Conservation (phyloP, 192 early-diverging fungal genomes). For the Umbelopsis isabellina region DNA sequence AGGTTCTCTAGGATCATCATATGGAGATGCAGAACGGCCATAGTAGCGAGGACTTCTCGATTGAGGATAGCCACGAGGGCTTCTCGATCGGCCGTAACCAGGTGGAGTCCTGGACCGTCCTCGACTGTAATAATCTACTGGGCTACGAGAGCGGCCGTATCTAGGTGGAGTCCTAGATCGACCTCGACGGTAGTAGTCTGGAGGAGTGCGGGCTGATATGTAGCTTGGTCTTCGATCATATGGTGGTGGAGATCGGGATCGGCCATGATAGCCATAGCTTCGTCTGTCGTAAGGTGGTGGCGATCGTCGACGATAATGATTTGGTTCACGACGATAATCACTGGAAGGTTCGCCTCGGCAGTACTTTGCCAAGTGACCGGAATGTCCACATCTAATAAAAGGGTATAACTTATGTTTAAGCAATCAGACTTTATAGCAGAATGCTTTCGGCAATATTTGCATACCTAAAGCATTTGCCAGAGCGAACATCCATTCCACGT, state of each 20-base stretch:
- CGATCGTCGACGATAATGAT: background rate
- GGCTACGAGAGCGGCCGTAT: constrained; percentile 43
- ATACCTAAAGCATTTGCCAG: constrained; percentile 59
- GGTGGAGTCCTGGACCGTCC: constrained; percentile 19
- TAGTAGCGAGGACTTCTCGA: constrained; percentile 33
- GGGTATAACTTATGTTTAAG: background rate
- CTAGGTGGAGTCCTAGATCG: constrained; percentile 32
- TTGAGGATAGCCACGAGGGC: constrained; percentile 34
- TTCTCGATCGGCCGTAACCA: constrained; percentile 39
- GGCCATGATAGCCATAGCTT: constrained; percentile 14
- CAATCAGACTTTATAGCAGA: background rate
- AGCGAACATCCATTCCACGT: constrained; percentile 59
- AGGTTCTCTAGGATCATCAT: constrained; percentile 31
- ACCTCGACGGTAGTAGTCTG: constrained; percentile 46
- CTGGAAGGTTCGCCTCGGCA: constrained; percentile 34
- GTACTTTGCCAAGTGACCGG: constrained; percentile 55
- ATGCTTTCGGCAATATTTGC: background rate
- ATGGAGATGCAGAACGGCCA: constrained; percentile 37
- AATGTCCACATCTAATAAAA: constrained; percentile 35
- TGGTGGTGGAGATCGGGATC: constrained; percentile 13
- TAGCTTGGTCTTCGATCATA: constrained; percentile 30
- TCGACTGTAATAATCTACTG: constrained; percentile 40
- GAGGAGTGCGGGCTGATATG: constrained; percentile 22
- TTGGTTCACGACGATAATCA: background rate
- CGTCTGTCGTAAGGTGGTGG: constrained; percentile 12